These are phyloP conservation scores for Raffaelea arxii DNA, from an alignment of 2,329 filamentous ascomycete species.

Conservation along the genomic window DNA sequence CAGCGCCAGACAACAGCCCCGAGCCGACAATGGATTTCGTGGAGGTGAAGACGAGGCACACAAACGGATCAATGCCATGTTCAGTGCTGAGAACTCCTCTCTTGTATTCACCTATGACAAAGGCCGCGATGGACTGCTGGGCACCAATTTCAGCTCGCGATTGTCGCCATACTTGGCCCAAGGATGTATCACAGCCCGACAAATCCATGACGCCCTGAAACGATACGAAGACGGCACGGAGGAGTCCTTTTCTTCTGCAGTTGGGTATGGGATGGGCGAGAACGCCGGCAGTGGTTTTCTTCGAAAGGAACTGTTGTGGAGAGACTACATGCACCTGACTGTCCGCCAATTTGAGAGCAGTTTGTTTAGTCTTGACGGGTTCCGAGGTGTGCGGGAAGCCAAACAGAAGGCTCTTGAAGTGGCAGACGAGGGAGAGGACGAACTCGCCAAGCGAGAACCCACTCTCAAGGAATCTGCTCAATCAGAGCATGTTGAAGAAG, in stretches of 20 bases:
- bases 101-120: slow-evolving; percentile 56
- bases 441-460: too few relatives aligned
- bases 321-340: slow-evolving; percentile 74
- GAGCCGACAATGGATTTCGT: slow-evolving; percentile 29
- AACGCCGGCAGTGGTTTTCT: slow-evolving; percentile 61
- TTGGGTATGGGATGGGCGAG: slow-evolving; percentile 59
- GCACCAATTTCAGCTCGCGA: slow-evolving; percentile 64
- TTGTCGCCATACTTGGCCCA: slow-evolving; percentile 64
- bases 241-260: slow-evolving; percentile 24
- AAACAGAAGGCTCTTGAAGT: slow-evolving; percentile 24
- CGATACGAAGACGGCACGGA: slow-evolving; percentile 58
- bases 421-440: slow-evolving; percentile 20
- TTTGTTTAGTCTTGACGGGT: slow-evolving; percentile 57
- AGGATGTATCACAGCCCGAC: slow-evolving; percentile 63
- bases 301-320: slow-evolving; percentile 66
- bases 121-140: slow-evolving; percentile 62
- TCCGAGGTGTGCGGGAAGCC: slow-evolving; percentile 35
- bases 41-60: slow-evolving; percentile 57
- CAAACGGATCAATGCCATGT: slow-evolving; percentile 48
- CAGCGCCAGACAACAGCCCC: slow-evolving; percentile 16
- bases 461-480: too few relatives aligned
- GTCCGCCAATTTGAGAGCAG: slow-evolving; percentile 57
- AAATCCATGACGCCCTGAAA: slow-evolving; percentile 58
- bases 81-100: slow-evolving; percentile 38
- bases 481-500: too few relatives aligned